Evolutionary conservation across 805 yeast genomes (phyloP).

Genomic region (Schwanniomyces vanrijiae): DNA sequence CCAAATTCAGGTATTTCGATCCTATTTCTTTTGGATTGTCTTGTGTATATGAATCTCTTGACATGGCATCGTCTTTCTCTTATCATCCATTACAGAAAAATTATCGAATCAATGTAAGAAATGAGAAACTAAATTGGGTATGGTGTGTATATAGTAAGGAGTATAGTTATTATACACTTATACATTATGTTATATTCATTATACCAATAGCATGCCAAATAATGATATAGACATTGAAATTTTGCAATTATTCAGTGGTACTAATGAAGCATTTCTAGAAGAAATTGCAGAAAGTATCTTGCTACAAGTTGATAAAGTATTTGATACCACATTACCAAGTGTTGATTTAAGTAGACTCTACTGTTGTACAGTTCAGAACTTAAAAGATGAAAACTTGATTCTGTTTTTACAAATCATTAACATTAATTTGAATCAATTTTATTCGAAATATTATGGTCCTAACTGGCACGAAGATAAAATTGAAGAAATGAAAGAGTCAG

Average conservation of each 20-base stretch:
- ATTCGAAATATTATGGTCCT: constrained; percentile 29
- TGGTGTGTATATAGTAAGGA: not conserved
- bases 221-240: constrained; percentile 1
- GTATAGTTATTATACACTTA: constrained; percentile 12
- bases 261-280: constrained; percentile 10
- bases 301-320: constrained; percentile 4
- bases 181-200: not conserved
- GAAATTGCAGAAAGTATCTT: constrained; percentile 11
- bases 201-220: not conserved
- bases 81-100: not conserved
- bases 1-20: not conserved
- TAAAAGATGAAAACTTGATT: constrained; percentile 3
- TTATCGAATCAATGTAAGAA: not conserved
- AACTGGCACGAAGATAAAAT: constrained; percentile 43
- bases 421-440: constrained; percentile 26
- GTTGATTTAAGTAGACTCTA: not conserved
- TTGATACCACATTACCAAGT: constrained; percentile 5
- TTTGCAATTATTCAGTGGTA: constrained; percentile 7
- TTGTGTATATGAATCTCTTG: not conserved
- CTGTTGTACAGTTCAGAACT: constrained; percentile 6
- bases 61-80: not conserved
- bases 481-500: constrained; percentile 48
- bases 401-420: constrained; percentile 24
- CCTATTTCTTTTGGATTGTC: not conserved
- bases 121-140: not conserved